Conservation (phyloP, 192 early-diverging fungal genomes). For the Phlyctochytrium arcticum region DNA sequence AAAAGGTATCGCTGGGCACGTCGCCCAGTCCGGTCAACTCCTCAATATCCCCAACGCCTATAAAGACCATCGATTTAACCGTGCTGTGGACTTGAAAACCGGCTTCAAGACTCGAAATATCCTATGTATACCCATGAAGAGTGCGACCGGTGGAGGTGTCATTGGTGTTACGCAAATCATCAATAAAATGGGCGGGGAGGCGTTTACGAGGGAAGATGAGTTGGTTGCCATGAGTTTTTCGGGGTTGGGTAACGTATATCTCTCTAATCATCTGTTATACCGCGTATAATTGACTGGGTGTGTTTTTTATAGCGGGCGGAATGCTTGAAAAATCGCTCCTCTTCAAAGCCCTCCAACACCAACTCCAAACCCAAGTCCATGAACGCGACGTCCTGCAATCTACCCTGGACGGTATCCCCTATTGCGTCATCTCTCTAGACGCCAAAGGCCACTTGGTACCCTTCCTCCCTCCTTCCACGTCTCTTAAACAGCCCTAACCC, state of each 20-base stretch:
- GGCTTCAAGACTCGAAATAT: slow-evolving; percentile 52
- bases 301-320: slow-evolving; percentile 23
- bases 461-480: background rate
- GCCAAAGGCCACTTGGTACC: slow-evolving; percentile 29
- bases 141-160: slow-evolving; percentile 25
- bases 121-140: slow-evolving; percentile 48
- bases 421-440: slow-evolving; percentile 31
- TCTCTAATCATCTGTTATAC: too few relatives aligned
- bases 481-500: background rate
- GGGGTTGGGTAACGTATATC: slow-evolving; percentile 36
- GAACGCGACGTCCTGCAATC: slow-evolving; percentile 2
- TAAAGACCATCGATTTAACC: slow-evolving; percentile 49
- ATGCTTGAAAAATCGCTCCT: slow-evolving; percentile 49
- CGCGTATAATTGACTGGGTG: background rate
- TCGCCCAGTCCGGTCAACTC: slow-evolving; percentile 40
- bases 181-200: slow-evolving; percentile 43
- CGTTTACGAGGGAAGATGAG: slow-evolving; percentile 45
- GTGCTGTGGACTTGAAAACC: slow-evolving; percentile 43
- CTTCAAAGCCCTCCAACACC: slow-evolving; percentile 34
- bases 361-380: slow-evolving; percentile 12
- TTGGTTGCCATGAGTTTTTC: slow-evolving; percentile 36
- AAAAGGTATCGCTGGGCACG: slow-evolving; percentile 46
- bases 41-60: slow-evolving; percentile 51
- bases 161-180: slow-evolving; percentile 51
- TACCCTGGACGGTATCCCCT: slow-evolving; percentile 9